Evolutionary conservation across 768 basidiomycete genomes (phyloP).

Genomic region (Gelatoporia subvermispora): DNA sequence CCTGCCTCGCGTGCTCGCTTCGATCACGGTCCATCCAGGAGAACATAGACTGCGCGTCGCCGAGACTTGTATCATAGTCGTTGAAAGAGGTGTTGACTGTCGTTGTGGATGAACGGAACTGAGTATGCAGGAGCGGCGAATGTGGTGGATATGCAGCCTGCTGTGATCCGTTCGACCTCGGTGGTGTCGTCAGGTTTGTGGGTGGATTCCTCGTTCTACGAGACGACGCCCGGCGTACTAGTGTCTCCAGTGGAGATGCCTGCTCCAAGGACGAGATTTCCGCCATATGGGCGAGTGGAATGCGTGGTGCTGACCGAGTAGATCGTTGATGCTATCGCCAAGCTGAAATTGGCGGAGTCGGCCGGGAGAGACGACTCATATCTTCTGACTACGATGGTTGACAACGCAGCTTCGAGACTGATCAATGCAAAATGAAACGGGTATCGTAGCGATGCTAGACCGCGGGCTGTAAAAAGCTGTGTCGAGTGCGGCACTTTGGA

Average conservation of each 20-base stretch:
- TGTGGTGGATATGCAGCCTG: slow-evolving; percentile 23
- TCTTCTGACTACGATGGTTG: no score
- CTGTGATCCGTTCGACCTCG: slow-evolving; percentile 2
- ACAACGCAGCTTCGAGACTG: no score
- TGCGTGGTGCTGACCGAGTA: not conserved
- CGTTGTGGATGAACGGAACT: slow-evolving; percentile 41
- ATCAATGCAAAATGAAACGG: no score
- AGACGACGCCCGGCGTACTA: slow-evolving; percentile 51
- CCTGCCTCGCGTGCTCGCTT: not conserved
- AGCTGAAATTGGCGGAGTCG: not conserved
- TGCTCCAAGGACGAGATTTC: slow-evolving; percentile 20
- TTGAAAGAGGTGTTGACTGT: slow-evolving; percentile 23
- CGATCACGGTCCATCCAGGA: slow-evolving; percentile 10
- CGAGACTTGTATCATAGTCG: slow-evolving; percentile 6
- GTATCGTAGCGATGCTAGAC: no score
- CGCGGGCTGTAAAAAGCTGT: no score
- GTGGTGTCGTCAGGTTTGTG: slow-evolving; percentile 8
- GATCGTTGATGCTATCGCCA: not conserved
- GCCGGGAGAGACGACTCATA: no score
- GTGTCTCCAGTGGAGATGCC: slow-evolving; percentile 55
- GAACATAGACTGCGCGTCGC: slow-evolving; percentile 10
- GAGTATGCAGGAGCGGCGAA: slow-evolving; percentile 46
- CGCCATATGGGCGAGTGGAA: not conserved
- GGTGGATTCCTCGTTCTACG: slow-evolving; percentile 27
- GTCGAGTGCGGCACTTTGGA: no score